phyloP scores from a whole-genome alignment of 192 early-diverging fungal genomes.

The Cetraspora pellucida region DNA sequence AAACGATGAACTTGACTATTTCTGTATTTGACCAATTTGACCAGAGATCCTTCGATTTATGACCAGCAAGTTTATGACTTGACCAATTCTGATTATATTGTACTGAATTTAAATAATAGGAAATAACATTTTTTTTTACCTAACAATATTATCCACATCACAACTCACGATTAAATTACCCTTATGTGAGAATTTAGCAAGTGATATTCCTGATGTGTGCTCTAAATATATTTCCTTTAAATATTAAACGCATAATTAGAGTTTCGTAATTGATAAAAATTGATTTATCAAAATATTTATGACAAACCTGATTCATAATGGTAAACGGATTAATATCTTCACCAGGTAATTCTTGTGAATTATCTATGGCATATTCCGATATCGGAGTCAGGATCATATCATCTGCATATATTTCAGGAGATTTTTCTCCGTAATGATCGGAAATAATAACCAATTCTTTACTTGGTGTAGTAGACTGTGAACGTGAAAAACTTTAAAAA shows the following conservation, averaged over 20 bases:
- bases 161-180: conserved; percentile 63
- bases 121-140: too few species aligned
- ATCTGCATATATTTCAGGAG: neutral
- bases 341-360: neutral
- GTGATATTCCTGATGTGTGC: conserved; percentile 59
- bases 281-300: neutral
- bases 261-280: neutral
- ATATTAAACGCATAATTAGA: neutral
- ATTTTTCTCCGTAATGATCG: neutral
- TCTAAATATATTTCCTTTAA: conserved; percentile 59
- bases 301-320: neutral
- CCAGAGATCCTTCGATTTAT: too few species aligned
- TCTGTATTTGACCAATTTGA: too few species aligned
- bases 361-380: conserved; percentile 21
- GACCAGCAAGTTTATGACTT: neutral
- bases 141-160: conserved; percentile 62
- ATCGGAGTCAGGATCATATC: conserved; percentile 20
- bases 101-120: neutral
- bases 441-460: neutral
- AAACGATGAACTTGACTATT: too few species aligned
- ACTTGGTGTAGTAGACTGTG: neutral
- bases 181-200: conserved; percentile 58
- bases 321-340: conserved; percentile 19
- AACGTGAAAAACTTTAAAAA: too few species aligned
- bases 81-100: neutral